Evolutionary conservation across 352 stramenopile genomes (phyloP).

Genomic region (Pythium insidiosum): DNA sequence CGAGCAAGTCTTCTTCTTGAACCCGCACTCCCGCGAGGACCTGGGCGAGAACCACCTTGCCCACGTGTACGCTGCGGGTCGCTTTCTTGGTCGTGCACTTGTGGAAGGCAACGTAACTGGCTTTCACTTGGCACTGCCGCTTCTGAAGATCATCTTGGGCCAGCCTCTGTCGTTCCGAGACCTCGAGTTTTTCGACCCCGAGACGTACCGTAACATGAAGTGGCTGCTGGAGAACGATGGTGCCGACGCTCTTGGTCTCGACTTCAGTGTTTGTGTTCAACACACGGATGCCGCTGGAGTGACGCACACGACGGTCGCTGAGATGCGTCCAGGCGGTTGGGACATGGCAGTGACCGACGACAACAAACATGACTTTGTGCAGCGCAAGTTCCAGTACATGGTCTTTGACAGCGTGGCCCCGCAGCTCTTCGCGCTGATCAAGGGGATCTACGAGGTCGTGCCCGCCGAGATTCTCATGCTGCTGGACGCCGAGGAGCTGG

Average conservation of each 20-base stretch:
- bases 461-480: slow-evolving; percentile 79
- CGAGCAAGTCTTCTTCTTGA: slow-evolving; percentile 30
- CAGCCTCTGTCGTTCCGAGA: slow-evolving; percentile 43
- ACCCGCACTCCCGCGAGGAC: slow-evolving; percentile 29
- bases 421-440: slow-evolving; percentile 86
- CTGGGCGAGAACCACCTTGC: slow-evolving; percentile 29
- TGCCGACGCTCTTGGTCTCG: slow-evolving; percentile 2
- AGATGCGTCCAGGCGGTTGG: slow-evolving; percentile 41
- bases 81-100: slow-evolving; percentile 68
- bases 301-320: slow-evolving; percentile 15
- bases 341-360: slow-evolving; percentile 87
- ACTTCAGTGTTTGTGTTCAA: slow-evolving; percentile 19
- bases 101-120: slow-evolving; percentile 52
- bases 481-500: slow-evolving; percentile 93
- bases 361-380: slow-evolving; percentile 92
- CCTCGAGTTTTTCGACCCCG: slow-evolving; percentile 25
- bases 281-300: slow-evolving; percentile 41
- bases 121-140: slow-evolving; percentile 32
- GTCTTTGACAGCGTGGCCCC: slow-evolving; percentile 86
- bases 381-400: slow-evolving; percentile 89
- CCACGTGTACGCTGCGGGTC: slow-evolving; percentile 47
- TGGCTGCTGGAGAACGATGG: slow-evolving; percentile 23
- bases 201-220: slow-evolving; percentile 26
- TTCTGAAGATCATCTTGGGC: slow-evolving; percentile 76
- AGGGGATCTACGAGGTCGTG: slow-evolving; percentile 94